Evolutionary conservation across 805 yeast genomes (phyloP).

Genomic region (Candida methanosorbosa): DNA sequence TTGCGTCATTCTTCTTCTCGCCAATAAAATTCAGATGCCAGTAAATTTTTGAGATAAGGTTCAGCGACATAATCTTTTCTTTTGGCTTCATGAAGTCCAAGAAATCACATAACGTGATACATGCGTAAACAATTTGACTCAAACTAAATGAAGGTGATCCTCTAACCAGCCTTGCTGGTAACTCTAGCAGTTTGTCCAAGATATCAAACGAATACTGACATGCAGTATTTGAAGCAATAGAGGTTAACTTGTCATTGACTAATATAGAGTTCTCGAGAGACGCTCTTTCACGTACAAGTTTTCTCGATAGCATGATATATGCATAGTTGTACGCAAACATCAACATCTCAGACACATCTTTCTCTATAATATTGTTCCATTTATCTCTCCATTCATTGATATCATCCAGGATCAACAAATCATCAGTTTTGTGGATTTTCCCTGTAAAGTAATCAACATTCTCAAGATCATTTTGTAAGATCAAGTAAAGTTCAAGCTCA

Average conservation of each 20-base stretch:
- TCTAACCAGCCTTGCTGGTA: conserved; percentile 37
- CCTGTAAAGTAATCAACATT: too few species aligned
- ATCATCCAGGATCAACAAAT: conserved; percentile 22
- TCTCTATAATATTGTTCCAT: conserved; percentile 35
- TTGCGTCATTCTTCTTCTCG: conserved; percentile 47
- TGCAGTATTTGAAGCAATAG: too few species aligned
- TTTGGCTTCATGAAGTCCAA: conserved; percentile 28
- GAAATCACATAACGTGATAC: conserved; percentile 42
- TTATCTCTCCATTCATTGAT: conserved; percentile 36
- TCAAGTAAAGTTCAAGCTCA: conserved; percentile 33
- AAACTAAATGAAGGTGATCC: conserved; percentile 48
- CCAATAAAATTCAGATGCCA: conserved; percentile 55
- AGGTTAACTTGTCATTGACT: conserved; percentile 3
- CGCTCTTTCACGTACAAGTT: conserved; percentile 22
- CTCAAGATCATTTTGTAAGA: conserved; percentile 10
- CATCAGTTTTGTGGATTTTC: conserved; percentile 1
- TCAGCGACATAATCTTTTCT: conserved; percentile 34
- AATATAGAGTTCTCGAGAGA: too few species aligned
- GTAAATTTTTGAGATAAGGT: conserved; percentile 41
- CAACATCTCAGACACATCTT: conserved; percentile 41
- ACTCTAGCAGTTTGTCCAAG: conserved; percentile 32
- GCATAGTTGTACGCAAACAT: conserved; percentile 40
- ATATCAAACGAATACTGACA: conserved; percentile 36
- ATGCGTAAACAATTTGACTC: conserved; percentile 46
- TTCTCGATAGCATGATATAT: conserved; percentile 31